Evolutionary conservation across 768 basidiomycete species (phyloP), one percentile per base, ranked within the genome.

Genomic region (Tulasnella sp.): DNA sequence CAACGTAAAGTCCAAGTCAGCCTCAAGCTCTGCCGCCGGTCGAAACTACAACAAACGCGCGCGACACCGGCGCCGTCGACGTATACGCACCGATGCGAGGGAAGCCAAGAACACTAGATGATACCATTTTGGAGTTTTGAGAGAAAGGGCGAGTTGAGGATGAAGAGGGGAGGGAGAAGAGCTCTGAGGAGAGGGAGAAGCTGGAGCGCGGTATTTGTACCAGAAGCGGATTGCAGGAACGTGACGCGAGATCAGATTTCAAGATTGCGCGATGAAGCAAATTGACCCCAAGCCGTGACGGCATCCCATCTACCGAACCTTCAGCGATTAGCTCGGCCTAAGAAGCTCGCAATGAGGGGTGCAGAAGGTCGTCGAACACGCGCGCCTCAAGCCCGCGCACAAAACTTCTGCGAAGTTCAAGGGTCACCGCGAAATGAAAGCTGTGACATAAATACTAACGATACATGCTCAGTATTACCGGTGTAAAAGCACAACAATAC

Each of bases 101-200:
- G 83, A 92, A 95, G 77, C 94, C 94, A 77, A 95, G 88, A 76
- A 95, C 91, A 78, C 91, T 90, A 74, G 92, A 94, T 62, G 81
- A 78, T 74, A 94, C 91, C 91, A 94, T 81, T 75, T 76, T 81
- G 77, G 44, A 69, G 90, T 78, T 77, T 84, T 71, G 80, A 76
- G 35, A 72, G 44, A 47, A 62, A 70, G 26, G 69, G 39, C 26
- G 40, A 29, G 52, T 29, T 62, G 44, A 36, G 41, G 39, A 35
- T 52, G 69, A 35, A 32, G 52, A 70, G 17, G 41, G 36, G 67
- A 68, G 42, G 69, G 52, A 70, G 52, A 59, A 22, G 52, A 59
- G 16, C 52, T 59, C 52, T 59, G 52, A 59, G 52, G 52, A 59
- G 52, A 59, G 52, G 52, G 52, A 59, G 52, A 59, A 59, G 52